These are phyloP conservation scores for Hippophae gyantsensis DNA, from an alignment of 306 rosid species.

Conservation along the genomic window DNA sequence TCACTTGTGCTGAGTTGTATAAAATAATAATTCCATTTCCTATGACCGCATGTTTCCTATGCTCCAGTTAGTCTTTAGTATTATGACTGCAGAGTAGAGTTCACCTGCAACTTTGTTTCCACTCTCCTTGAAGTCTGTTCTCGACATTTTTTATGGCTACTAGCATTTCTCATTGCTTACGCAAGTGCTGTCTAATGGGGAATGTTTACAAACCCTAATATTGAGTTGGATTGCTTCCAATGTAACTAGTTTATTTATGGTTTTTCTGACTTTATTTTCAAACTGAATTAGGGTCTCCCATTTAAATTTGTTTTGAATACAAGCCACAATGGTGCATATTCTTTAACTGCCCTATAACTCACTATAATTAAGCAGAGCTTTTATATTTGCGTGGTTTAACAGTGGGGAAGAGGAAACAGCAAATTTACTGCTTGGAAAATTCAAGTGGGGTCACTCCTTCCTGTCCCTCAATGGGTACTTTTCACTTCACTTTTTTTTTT, in stretches of 20 bases:
- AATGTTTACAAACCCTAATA: not conserved
- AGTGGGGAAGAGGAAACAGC: conserved; percentile 96
- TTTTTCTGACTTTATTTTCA: not conserved
- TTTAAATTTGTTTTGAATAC: no score
- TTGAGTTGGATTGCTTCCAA: not conserved
- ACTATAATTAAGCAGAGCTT: not conserved
- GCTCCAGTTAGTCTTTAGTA: not conserved
- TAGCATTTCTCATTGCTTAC: no score
- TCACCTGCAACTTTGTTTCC: not conserved
- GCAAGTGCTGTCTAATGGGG: no score
- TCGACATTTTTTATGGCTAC: not conserved
- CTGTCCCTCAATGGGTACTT: conserved; percentile 70
- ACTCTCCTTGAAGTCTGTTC: not conserved
- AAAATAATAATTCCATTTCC: not conserved
- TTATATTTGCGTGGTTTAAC: conserved; percentile 19
- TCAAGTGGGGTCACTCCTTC: conserved; percentile 98
- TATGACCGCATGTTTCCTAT: not conserved
- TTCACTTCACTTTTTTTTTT: conserved; percentile 3
- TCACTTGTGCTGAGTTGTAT: not conserved
- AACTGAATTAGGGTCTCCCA: not conserved
- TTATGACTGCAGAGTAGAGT: not conserved
- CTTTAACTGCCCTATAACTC: not conserved
- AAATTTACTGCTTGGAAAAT: conserved; percentile 71
- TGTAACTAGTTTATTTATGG: not conserved
- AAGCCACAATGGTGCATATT: no score